These are phyloP conservation scores for Scheffersomyces spartinae DNA, from an alignment of 805 yeast species.

Conservation along the genomic window DNA sequence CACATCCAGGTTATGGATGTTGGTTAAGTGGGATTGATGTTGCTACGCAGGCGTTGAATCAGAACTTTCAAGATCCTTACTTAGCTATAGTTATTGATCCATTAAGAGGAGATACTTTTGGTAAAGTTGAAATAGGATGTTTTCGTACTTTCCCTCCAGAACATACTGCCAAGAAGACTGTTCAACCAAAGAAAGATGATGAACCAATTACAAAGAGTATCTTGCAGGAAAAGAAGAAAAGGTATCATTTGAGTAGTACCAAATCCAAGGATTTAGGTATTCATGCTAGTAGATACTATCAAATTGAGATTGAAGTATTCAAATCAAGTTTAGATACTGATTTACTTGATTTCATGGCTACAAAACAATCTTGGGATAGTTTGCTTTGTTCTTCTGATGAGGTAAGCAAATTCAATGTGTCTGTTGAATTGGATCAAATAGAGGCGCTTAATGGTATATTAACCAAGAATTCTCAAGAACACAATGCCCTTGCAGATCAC, in stretches of 20 bases:
- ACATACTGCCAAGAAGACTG: constrained; percentile 7
- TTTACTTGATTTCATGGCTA: constrained; percentile 24
- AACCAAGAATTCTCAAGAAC: background rate
- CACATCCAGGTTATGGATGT: constrained; percentile 98
- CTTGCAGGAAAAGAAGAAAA: constrained; percentile 4
- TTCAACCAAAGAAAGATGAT: constrained; percentile 2
- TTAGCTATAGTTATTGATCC: constrained; percentile 87
- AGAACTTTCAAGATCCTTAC: constrained; percentile 84
- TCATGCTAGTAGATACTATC: constrained; percentile 59
- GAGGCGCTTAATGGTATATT: background rate
- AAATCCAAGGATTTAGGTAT: constrained; percentile 57
- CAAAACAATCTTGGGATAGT: constrained; percentile 1
- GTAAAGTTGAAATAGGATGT: constrained; percentile 76
- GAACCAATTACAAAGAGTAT: constrained; percentile 1
- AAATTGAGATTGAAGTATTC: constrained; percentile 52
- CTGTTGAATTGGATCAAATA: constrained; percentile 1
- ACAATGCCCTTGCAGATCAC: background rate
- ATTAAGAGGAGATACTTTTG: constrained; percentile 46
- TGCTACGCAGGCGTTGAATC: constrained; percentile 76
- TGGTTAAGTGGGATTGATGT: constrained; percentile 94
- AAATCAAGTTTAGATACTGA: constrained; percentile 38
- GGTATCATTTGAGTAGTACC: constrained; percentile 6
- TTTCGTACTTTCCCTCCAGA: constrained; percentile 59
- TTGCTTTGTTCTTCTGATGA: constrained; percentile 1
- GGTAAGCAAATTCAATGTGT: background rate